phyloP scores from a whole-genome alignment of 192 early-diverging fungal genomes.

The Coemansia pectinata region DNA sequence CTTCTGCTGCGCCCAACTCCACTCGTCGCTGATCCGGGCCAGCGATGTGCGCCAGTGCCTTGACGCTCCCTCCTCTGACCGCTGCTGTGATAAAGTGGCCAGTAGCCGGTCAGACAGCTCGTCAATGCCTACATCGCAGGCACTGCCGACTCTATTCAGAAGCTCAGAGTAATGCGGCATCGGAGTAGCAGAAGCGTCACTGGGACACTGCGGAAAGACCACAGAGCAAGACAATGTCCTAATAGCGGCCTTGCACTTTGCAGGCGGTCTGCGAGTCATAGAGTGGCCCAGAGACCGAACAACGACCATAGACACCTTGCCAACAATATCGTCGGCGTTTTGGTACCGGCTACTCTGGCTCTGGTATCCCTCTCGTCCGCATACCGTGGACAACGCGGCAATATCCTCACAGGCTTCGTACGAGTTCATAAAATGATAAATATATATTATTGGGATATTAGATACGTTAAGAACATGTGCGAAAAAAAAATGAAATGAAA shows the following conservation, averaged over 20 bases:
- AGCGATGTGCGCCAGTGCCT: background rate
- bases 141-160: slow-evolving; percentile 13
- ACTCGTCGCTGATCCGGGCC: background rate
- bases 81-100: background rate
- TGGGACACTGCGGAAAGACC: slow-evolving; percentile 19
- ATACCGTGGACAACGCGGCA: slow-evolving; percentile 8
- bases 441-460: slow-evolving; percentile 1
- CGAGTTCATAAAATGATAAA: background rate
- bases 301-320: background rate
- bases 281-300: background rate
- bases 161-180: slow-evolving; percentile 27
- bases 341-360: background rate
- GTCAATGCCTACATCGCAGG: slow-evolving; percentile 22
- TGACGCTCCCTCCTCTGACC: background rate
- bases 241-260: slow-evolving; percentile 14
- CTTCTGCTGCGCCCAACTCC: background rate
- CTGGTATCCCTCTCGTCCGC: slow-evolving; percentile 1
- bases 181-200: background rate
- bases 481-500: background rate
- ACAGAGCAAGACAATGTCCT: slow-evolving; percentile 25
- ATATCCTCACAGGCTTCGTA: background rate
- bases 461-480: background rate
- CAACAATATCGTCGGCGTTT: slow-evolving; percentile 22
- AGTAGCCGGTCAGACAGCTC: slow-evolving; percentile 26
- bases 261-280: background rate